phyloP scores from a whole-genome alignment of 768 basidiomycete species.

The Collybiopsis confluens region DNA sequence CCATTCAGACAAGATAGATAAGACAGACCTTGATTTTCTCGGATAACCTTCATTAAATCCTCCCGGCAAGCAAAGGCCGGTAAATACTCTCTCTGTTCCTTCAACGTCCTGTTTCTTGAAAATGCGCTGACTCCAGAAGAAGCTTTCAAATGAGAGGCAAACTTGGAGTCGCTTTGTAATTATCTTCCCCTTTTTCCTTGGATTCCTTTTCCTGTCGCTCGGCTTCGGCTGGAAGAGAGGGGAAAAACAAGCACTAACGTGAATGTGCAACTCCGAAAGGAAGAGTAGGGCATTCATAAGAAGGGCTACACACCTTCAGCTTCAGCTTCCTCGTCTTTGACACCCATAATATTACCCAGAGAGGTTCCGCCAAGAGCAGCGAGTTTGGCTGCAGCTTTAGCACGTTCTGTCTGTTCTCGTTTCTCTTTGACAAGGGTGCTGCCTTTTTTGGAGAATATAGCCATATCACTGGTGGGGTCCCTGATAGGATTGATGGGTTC shows the following conservation, averaged over 20 bases:
- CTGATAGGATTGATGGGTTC: slow-evolving; percentile 97
- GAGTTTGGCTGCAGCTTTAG: slow-evolving; percentile 93
- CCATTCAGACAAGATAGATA: too few species aligned
- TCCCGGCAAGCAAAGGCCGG: slow-evolving; percentile 98
- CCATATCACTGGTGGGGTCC: slow-evolving; percentile 92
- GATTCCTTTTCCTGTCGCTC: slow-evolving; percentile 44
- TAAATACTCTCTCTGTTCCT: slow-evolving; percentile 93
- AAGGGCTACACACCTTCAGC: slow-evolving; percentile 70
- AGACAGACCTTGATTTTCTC: slow-evolving; percentile 88
- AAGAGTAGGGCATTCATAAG: slow-evolving; percentile 12
- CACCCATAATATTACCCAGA: slow-evolving; percentile 97
- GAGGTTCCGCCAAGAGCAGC: slow-evolving; percentile 89
- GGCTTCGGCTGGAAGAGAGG: slow-evolving; percentile 50
- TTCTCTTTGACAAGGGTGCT: slow-evolving; percentile 91
- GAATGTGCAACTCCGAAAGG: slow-evolving; percentile 70
- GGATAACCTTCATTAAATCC: slow-evolving; percentile 79
- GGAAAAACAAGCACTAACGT: slow-evolving; percentile 44
- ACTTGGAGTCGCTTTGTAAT: slow-evolving; percentile 94
- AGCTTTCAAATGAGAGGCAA: slow-evolving; percentile 88
- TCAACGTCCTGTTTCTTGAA: slow-evolving; percentile 75
- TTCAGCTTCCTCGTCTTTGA: slow-evolving; percentile 90
- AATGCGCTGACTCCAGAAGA: slow-evolving; percentile 77
- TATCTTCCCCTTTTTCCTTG: slow-evolving; percentile 50
- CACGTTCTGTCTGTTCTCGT: slow-evolving; percentile 92
- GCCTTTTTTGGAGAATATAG: slow-evolving; percentile 96